A percentile compares a stretch with the other conserved stretches of the same genome.
phyloP scores from a whole-genome alignment of 192 early-diverging fungal genomes.

The Umbelopsis isabellina region DNA sequence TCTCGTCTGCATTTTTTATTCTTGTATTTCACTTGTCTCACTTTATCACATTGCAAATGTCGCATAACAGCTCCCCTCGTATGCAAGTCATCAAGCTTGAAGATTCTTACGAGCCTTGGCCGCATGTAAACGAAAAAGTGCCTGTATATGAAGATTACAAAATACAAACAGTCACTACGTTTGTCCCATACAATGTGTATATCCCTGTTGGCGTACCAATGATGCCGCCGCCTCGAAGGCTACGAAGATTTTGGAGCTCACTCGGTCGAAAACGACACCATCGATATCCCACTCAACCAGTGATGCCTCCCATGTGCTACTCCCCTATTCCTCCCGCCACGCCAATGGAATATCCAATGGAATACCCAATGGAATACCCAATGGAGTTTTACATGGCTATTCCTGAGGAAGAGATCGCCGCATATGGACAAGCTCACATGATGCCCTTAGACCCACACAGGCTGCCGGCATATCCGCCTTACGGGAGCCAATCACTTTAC shows the following conservation, averaged over 20 bases:
- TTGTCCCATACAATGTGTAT: constrained; percentile 9
- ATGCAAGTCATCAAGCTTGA: neutral
- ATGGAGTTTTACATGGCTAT: constrained; percentile 2
- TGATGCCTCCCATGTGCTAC: constrained; percentile 4
- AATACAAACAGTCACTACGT: constrained; percentile 9
- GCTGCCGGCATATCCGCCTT: constrained; percentile 17
- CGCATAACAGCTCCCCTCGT: neutral
- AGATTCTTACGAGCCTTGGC: neutral
- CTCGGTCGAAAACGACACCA: constrained; percentile 1
- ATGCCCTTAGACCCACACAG: neutral
- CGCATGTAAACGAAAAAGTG: neutral
- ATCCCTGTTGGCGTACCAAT: constrained; percentile 4
- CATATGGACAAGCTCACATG: constrained; percentile 8
- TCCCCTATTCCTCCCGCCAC: neutral
- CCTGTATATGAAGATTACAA: constrained; percentile 9
- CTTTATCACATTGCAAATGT: constrained; percentile 4
- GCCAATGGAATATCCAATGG: no score
- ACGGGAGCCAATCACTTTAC: neutral
- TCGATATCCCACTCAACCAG: neutral
- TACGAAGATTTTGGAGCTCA: neutral
- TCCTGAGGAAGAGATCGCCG: constrained; percentile 2
- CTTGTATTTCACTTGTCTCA: constrained; percentile 3
- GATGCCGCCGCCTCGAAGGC: neutral
- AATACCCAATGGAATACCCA: neutral
- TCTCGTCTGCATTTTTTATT: neutral